Conservation (phyloP, 371 early-diverging fungal genomes). For the Mucor velutinosus region DNA sequence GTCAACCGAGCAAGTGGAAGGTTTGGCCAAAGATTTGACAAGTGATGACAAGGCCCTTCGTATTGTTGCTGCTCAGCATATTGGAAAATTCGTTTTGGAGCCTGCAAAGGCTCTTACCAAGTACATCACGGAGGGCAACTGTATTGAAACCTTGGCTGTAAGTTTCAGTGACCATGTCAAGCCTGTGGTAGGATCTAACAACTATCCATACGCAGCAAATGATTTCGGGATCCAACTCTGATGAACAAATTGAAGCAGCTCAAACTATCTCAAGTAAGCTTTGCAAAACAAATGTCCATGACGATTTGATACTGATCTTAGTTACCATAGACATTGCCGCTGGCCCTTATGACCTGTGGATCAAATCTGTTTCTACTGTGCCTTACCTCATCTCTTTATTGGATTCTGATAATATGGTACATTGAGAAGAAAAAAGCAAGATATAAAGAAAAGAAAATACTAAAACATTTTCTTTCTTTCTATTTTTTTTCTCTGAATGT, state of each 20-base stretch:
- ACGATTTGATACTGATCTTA: neutral
- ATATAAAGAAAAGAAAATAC: slow-evolving; percentile 6
- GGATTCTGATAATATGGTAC: slow-evolving; percentile 55
- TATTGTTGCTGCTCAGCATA: slow-evolving; percentile 42
- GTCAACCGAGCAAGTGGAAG: slow-evolving; percentile 27
- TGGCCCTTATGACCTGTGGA: slow-evolving; percentile 60
- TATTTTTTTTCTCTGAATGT: neutral
- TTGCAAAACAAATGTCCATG: neutral
- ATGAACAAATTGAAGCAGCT: slow-evolving; percentile 66
- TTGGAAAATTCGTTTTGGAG: slow-evolving; percentile 49
- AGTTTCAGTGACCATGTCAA: slow-evolving; percentile 1
- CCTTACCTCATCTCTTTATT: slow-evolving; percentile 64
- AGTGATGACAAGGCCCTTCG: slow-evolving; percentile 35
- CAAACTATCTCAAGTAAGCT: slow-evolving; percentile 68
- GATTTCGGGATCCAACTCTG: slow-evolving; percentile 43
- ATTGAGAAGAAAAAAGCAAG: neutral
- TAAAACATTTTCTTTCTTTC: slow-evolving; percentile 1
- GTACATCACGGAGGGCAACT: slow-evolving; percentile 51
- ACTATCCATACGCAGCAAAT: slow-evolving; percentile 12
- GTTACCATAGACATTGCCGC: slow-evolving; percentile 61
- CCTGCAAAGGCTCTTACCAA: slow-evolving; percentile 51
- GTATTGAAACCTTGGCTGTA: slow-evolving; percentile 50
- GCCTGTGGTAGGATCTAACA: neutral
- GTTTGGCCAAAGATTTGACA: slow-evolving; percentile 31
- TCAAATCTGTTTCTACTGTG: slow-evolving; percentile 54